Evolutionary conservation across 139 green algal species (phyloP), one percentile per base, ranked within the genome.

Genomic region (Edaphochlamys debaryana): DNA sequence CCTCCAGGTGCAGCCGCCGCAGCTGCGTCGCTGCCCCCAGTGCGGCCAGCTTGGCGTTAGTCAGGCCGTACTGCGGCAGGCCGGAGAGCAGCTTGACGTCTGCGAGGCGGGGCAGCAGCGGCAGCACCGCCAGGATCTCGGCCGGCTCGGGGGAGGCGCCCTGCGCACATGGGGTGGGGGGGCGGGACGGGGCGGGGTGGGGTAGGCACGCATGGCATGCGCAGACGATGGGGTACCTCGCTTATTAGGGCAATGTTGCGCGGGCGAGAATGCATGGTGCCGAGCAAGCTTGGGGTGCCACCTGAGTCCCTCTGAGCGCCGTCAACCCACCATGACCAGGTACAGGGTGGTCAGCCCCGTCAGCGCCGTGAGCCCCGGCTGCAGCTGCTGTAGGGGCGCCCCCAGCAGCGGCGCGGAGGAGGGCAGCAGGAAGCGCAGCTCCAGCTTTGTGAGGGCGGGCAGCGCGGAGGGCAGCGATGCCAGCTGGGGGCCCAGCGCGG

Each of bases 71-170:
- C n/a, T 73, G 42, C 23, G 41, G 42, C 32, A 64, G 76, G 9
- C 76, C 76, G 4, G 63, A 74, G 8, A 82, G n/a, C 40, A 82
- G 76, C 76, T 82, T 82, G 40, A 82, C 45, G 64, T 82, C 76
- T n/a, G n/a, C n/a, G n/a, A 82, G 76, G 38, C 20, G 20, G 30
- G 42, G 19, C 32, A 82, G 76, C 29, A 32, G 4, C 30, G 76
- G 42, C 76, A 82, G 76, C 76, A 82, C 76, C 6, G 32, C 0
- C n/a, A 41, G 7, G 1, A 82, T 37, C 41, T 82, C 62, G 13
- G 42, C 13, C 22, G 76, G 41, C 42, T 73, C 76, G 36, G 76
- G 76, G 6, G 76, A 82, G 62, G 42, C 9, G 45, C 76, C 76
- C 76, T 82, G 64, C 22, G 54, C 11, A n/a, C n/a, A n/a, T n/a